phyloP scores from a whole-genome alignment of 345 rosid species.

The rapeseed (Brassica napus) region Da-Ae NC_063444.1:22515001-22515500 shows the following conservation, averaged over 20 bases:
- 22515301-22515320: no score
- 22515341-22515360: no score
- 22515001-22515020: not conserved
- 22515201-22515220: not conserved
- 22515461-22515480: no score
- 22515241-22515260: not conserved
- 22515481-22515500: no score
- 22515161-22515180: not conserved
- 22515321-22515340: no score
- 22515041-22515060: not conserved
- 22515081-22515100: constrained; percentile 4
- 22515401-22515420: no score
- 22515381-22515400: no score
- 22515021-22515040: not conserved
- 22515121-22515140: not conserved
- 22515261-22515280: no score
- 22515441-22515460: no score
- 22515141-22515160: constrained; percentile 3
- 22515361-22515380: no score
- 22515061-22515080: not conserved
- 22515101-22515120: not conserved
- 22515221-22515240: not conserved
- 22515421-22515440: no score
- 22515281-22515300: no score
- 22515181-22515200: not conserved